Base-by-base conservation (phyloP, 768 basidiomycete species). In the Hypsizygus marmoreus region DNA sequence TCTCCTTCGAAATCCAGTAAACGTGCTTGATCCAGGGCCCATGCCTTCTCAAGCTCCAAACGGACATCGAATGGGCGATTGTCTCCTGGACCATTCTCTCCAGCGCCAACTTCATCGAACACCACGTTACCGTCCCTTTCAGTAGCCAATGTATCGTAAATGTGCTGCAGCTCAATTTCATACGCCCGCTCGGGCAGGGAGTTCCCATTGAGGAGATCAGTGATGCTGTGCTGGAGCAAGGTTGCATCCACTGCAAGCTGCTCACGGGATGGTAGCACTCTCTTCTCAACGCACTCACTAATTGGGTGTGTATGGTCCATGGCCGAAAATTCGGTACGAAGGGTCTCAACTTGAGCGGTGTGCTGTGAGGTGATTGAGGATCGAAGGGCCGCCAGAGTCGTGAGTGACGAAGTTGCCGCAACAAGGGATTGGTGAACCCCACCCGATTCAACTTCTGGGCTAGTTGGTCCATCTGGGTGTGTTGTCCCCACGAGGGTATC, bases 31-130 rank as follows among this genome's bases (percentile, higher is more conserved):
- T 73, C 72, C 5, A 53, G 38, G 2, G 43, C 35, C 62, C 68
- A 70, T 11, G 67, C 69, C 2, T 43, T 46, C 40, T 67, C 61
- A 10, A 71, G 37, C 16, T 66, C 61, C 0, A 24, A 13, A 19
- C 35, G 43, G 23, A 67, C 54, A 44, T 68, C 56, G 32, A 56
- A n/a, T n/a, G n/a, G n/a, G n/a, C n/a, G n/a, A n/a, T n/a, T n/a
- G n/a, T n/a, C n/a, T n/a, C n/a, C n/a, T n/a, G n/a, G n/a, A n/a
- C n/a, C n/a, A n/a, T n/a, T n/a, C n/a, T 24, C 34, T n/a, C 7
- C 31, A 11, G 36, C 33, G 5, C 14, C 48, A 23, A 50, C 50
- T 7, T 22, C 23, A 2, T 47, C 40, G 16, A 24, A 29, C n/a
- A 52, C 12, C 13, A 45, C 12, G 19, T 35, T 42, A 12, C 43